Evolutionary conservation across 306 rosid genomes (phyloP).

Genomic region (Hylodesmum podocarpum): DNA sequence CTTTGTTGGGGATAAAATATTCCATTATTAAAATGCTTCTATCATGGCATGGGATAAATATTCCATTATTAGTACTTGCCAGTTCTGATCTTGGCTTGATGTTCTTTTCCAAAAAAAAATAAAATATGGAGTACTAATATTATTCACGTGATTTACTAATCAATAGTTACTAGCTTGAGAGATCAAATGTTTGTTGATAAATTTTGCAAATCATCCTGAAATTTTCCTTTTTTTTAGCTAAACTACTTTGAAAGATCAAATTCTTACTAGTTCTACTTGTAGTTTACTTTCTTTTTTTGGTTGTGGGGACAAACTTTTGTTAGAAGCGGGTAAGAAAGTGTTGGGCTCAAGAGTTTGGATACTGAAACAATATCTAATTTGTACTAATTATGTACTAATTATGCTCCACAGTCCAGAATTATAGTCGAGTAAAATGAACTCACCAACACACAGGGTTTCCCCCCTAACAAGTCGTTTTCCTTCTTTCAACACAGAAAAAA

Average conservation of each 20-base stretch:
- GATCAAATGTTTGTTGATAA: not conserved
- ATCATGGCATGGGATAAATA: not conserved
- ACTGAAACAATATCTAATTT: not conserved
- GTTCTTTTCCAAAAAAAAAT: not conserved
- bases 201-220: not conserved
- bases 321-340: not conserved
- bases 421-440: not conserved
- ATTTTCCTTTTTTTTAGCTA: not conserved
- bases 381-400: not conserved
- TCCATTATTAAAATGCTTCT: slow-evolving; percentile 9
- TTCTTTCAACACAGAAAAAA: not conserved
- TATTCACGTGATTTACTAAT: not conserved
- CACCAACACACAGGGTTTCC: not conserved
- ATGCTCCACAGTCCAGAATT: not conserved
- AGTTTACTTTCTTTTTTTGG: not conserved
- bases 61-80: not conserved
- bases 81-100: not conserved
- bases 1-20: not conserved
- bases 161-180: slow-evolving; percentile 1
- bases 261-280: not conserved
- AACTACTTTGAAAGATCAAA: not conserved
- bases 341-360: not conserved
- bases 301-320: not conserved
- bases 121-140: not conserved
- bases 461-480: not conserved